These are phyloP conservation scores for Starmerella potacharoeniae DNA, from an alignment of 805 yeast genomes.

Conservation along the genomic window DNA sequence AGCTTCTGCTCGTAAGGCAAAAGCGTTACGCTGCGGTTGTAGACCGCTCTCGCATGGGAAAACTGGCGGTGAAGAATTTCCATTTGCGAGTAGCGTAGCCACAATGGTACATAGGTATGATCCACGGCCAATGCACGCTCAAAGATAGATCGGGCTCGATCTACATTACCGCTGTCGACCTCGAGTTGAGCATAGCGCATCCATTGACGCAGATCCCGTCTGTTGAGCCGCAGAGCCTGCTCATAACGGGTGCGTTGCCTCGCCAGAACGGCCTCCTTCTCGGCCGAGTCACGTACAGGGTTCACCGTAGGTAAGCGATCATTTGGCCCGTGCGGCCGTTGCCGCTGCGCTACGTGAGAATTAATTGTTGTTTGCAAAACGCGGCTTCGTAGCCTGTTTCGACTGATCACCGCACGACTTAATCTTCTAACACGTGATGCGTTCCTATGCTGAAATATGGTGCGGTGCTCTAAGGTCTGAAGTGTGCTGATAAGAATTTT, in stretches of 20 bases:
- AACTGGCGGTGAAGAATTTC: conserved; percentile 63
- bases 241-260: conserved; percentile 75
- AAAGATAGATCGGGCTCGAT: conserved; percentile 73
- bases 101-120: conserved; percentile 62
- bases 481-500: too few relatives aligned
- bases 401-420: neutral
- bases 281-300: conserved; percentile 50
- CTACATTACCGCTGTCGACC: conserved; percentile 61
- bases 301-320: neutral
- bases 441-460: too few relatives aligned
- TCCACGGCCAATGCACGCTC: conserved; percentile 79
- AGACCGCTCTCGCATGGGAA: conserved; percentile 78
- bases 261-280: conserved; percentile 61
- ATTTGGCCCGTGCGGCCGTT: neutral
- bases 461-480: too few relatives aligned
- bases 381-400: too few relatives aligned
- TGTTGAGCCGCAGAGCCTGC: conserved; percentile 72
- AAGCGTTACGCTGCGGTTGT: conserved; percentile 62
- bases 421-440: neutral
- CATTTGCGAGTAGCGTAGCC: conserved; percentile 72
- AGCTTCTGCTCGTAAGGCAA: conserved; percentile 74
- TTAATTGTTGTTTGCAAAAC: neutral
- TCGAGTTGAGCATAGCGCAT: conserved; percentile 85
- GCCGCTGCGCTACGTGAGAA: neutral
- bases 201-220: conserved; percentile 81